Evolutionary conservation across 768 basidiomycete genomes (phyloP).

Genomic region (Saitozyma sp.): DNA sequence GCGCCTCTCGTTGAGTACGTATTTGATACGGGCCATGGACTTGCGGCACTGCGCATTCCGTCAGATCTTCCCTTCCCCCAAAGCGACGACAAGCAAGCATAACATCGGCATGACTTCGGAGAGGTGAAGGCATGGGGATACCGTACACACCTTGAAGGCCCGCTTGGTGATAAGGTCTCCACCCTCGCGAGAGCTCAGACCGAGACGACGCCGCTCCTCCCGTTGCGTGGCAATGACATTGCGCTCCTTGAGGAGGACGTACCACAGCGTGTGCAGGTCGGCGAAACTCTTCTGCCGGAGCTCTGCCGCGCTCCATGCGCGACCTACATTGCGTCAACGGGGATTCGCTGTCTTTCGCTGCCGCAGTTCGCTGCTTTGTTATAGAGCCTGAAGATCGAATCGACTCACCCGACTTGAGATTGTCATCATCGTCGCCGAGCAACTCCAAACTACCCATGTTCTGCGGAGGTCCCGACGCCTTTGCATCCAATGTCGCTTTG

Average conservation of each 20-base stretch:
- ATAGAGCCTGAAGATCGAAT: neutral
- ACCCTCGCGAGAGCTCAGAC: slow-evolving; percentile 40
- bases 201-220: slow-evolving; percentile 71
- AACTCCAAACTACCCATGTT: slow-evolving; percentile 38
- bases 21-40: slow-evolving; percentile 96
- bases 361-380: neutral
- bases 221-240: slow-evolving; percentile 86
- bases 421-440: slow-evolving; percentile 22
- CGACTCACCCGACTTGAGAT: slow-evolving; percentile 33
- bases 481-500: neutral
- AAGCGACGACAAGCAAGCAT: neutral
- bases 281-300: slow-evolving; percentile 86
- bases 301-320: slow-evolving; percentile 82
- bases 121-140: neutral
- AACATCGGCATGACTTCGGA: neutral
- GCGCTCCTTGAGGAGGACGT: slow-evolving; percentile 79
- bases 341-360: neutral
- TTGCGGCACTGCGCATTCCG: slow-evolving; percentile 68
- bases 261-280: slow-evolving; percentile 94
- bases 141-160: slow-evolving; percentile 41
- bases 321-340: slow-evolving; percentile 59
- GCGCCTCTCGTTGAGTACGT: slow-evolving; percentile 84
- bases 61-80: neutral
- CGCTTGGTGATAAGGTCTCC: slow-evolving; percentile 42
- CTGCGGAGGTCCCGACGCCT: too few species aligned